Percentiles rank a stretch among this genome's conserved stretches.
Conservation (phyloP, 768 basidiomycete species). For the Mycena maculata region DNA sequence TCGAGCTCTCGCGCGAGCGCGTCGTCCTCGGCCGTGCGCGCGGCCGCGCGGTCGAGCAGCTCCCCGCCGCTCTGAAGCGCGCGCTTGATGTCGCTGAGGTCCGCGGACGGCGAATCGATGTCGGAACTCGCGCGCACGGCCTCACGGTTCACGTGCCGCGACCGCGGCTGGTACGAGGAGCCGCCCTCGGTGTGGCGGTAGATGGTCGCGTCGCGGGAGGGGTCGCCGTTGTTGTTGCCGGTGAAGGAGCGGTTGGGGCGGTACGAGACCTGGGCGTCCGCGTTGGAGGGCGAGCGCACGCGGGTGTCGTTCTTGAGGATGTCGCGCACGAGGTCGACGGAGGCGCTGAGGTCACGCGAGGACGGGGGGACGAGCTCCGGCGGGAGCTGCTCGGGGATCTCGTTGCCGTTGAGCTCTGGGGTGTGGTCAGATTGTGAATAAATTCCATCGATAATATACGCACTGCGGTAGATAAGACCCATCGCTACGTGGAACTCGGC, state of each 20-base stretch:
- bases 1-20: slow-evolving; percentile 91
- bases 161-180: slow-evolving; percentile 80
- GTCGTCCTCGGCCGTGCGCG: slow-evolving; percentile 84
- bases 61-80: slow-evolving; percentile 82
- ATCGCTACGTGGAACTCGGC: slow-evolving; percentile 99
- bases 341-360: slow-evolving; percentile 86
- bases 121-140: slow-evolving; percentile 82
- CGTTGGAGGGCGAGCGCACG: slow-evolving; percentile 67
- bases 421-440: slow-evolving; percentile 1
- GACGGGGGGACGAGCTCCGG: slow-evolving; percentile 93
- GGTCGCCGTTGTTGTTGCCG: slow-evolving; percentile 60
- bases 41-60: slow-evolving; percentile 79
- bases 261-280: slow-evolving; percentile 67
- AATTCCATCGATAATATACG: slow-evolving; percentile 45
- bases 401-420: slow-evolving; percentile 90
- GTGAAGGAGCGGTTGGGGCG: slow-evolving; percentile 81
- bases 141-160: slow-evolving; percentile 87
- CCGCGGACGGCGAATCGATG: slow-evolving; percentile 68
- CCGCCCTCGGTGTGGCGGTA: slow-evolving; percentile 85
- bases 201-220: slow-evolving; percentile 86
- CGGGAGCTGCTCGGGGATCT: slow-evolving; percentile 88
- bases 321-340: slow-evolving; percentile 89
- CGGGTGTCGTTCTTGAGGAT: slow-evolving; percentile 90
- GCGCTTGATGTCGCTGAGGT: slow-evolving; percentile 89
- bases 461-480: slow-evolving; percentile 97